Percentiles rank a stretch among this genome's conserved stretches.
Evolutionary conservation across 345 rosid species (phyloP).

Genomic region (Hibiscus tridactylites): DNA sequence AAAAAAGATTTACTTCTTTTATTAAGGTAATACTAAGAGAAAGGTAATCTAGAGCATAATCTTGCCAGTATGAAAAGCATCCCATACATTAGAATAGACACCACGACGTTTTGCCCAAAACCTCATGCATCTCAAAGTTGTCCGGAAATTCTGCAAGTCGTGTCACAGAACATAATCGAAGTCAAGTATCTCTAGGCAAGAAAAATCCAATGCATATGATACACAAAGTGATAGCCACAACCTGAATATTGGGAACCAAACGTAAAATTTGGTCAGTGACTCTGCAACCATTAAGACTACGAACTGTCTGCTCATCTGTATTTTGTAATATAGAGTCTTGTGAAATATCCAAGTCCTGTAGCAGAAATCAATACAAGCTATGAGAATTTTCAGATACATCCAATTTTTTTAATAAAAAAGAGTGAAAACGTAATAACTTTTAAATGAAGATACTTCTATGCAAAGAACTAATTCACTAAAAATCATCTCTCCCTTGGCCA

Average conservation of each 20-base stretch:
- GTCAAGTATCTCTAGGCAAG: not conserved
- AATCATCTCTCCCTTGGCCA: not conserved
- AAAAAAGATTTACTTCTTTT: not conserved
- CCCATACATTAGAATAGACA: slow-evolving; percentile 87
- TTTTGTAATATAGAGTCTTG: slow-evolving; percentile 86
- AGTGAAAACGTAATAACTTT: not conserved
- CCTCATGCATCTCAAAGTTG: slow-evolving; percentile 88
- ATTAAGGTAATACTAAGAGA: not conserved
- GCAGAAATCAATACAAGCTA: slow-evolving; percentile 14
- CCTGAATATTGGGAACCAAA: slow-evolving; percentile 94
- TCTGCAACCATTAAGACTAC: slow-evolving; percentile 98
- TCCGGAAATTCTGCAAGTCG: slow-evolving; percentile 66
- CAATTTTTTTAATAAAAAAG: not conserved
- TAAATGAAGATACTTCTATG: not conserved
- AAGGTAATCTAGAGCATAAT: slow-evolving; percentile 4
- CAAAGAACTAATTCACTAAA: not conserved
- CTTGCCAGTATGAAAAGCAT: slow-evolving; percentile 9
- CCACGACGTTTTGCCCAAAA: slow-evolving; percentile 98
- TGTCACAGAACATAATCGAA: slow-evolving; percentile 17
- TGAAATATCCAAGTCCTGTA: slow-evolving; percentile 83
- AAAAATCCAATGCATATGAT: not conserved
- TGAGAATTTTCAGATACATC: not conserved
- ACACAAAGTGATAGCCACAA: slow-evolving; percentile 17
- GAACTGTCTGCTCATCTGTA: slow-evolving; percentile 92
- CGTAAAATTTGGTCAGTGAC: slow-evolving; percentile 98